Percentiles rank a stretch among this genome's conserved stretches.
These are phyloP conservation scores for Apocynum venetum DNA, from an alignment of 257 asterid species.

Conservation along the genomic window DNA sequence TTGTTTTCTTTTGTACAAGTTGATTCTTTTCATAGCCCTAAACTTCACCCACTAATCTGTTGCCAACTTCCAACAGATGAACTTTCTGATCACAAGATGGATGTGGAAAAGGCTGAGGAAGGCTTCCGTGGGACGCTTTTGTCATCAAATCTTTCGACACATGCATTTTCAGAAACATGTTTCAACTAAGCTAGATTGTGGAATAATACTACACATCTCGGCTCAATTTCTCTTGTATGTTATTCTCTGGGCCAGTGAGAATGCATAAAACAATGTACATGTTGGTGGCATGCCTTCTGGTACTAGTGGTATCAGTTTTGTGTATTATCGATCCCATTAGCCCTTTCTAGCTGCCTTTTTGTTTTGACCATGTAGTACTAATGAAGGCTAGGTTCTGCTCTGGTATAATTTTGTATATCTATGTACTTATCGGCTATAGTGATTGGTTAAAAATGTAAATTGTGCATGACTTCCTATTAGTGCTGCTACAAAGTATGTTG, in stretches of 20 bases:
- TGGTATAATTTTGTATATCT: constrained; percentile 21
- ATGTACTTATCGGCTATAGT: constrained; percentile 2
- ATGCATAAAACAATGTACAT: constrained; percentile 14
- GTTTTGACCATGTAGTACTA: constrained; percentile 5
- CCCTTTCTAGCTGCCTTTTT: constrained; percentile 11
- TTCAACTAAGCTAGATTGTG: constrained; percentile 31
- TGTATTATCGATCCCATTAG: constrained; percentile 8
- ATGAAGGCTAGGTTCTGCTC: constrained; percentile 18
- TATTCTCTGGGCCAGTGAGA: not conserved
- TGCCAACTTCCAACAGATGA: constrained; percentile 57
- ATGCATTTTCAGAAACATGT: constrained; percentile 61
- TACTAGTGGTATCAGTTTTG: not conserved
- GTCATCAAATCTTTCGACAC: constrained; percentile 66
- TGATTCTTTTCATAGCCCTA: not conserved
- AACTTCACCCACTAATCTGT: constrained; percentile 5
- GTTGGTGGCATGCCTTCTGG: constrained; percentile 1
- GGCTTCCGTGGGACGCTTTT: constrained; percentile 98
- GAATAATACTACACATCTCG: not conserved
- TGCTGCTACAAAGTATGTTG: not conserved
- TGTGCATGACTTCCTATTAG: not conserved
- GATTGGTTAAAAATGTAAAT: constrained; percentile 1
- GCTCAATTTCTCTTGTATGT: not conserved
- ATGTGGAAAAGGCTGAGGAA: constrained; percentile 52
- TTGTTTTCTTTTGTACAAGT: not conserved
- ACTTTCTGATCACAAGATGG: constrained; percentile 64